Evolutionary conservation across 2,329 filamentous ascomycete species (phyloP), one percentile per base, ranked within the genome.

Genomic region (Penicillium sp.): DNA sequence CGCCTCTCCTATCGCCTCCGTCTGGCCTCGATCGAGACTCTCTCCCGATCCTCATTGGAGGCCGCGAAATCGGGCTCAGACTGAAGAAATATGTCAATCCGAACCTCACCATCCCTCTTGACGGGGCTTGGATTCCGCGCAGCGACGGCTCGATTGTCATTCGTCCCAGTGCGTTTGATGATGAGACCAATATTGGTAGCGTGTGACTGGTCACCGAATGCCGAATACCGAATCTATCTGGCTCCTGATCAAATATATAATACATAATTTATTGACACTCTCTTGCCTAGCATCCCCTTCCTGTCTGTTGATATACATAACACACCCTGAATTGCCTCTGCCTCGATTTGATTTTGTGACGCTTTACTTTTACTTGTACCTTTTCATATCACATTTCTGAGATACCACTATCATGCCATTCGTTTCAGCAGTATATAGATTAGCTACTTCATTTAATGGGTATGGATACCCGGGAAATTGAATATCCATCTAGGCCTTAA

Each of bases 71-170:
- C 5, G 70, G 69, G 0, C 64, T 74, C 38, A 65, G 70, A 42
- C 61, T 79, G 54, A 75, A 71, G 55, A 76, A 76, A 59, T 79
- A 79, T 49, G 70, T 78, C 42, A 78, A 79, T 58, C 76, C 76
- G 7, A 78, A 74, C 59, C 64, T 79, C 5, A 69, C 75, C 16
- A 55, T 75, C 30, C 76, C 75, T 12, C 66, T 79, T 8, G 69
- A 77, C 61, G 71, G 71, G 42, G 65, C 74, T 6, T 79, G 76
- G 76, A 69, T 79, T 57, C 73, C 73, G 1, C 68, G 71, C 4
- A 66, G 56, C 43, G 52, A 56, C n/a, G 33, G 53, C 23, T 53
- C 57, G 18, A 52, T 59, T 46, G 35, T 47, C 24, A 56, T 56
- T 40, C 42, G 50, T 40, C 48, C 47, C 3, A 46, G 48, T 52